Conservation (phyloP, 305 asterid genomes). For the Fraxinus velutina region DNA sequence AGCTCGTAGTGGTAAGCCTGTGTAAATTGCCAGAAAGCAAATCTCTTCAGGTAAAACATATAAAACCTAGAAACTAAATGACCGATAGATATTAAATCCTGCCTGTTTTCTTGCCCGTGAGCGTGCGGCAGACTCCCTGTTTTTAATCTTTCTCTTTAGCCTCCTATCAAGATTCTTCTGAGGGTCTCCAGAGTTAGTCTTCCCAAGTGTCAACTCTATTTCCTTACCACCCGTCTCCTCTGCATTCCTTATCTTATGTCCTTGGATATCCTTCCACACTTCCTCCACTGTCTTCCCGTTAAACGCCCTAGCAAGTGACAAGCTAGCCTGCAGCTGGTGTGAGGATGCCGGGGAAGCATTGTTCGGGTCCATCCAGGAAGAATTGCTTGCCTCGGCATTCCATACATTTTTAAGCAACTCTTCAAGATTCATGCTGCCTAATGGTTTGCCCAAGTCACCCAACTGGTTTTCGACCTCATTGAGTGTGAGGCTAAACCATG, state of each 20-base stretch:
- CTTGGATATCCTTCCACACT: constrained; percentile 71
- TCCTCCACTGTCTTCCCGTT: constrained; percentile 57
- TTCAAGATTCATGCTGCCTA: constrained; percentile 66
- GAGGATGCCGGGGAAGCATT: constrained; percentile 47
- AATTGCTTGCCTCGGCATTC: constrained; percentile 41
- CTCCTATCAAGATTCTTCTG: constrained; percentile 69
- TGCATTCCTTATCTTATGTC: constrained; percentile 37
- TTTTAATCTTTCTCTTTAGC: constrained; percentile 78
- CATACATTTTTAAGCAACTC: constrained; percentile 59
- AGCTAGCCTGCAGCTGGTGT: constrained; percentile 62
- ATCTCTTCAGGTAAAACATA: constrained; percentile 8
- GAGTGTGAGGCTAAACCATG: constrained; percentile 67
- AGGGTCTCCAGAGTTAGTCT: constrained; percentile 49
- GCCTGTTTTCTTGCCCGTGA: constrained; percentile 93
- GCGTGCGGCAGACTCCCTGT: constrained; percentile 89
- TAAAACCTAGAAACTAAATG: background rate
- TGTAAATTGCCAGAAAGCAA: constrained; percentile 13
- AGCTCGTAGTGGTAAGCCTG: constrained; percentile 90
- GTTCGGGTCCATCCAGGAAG: constrained; percentile 27
- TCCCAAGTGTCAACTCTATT: constrained; percentile 55
- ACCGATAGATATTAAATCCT: constrained; percentile 13
- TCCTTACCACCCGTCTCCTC: constrained; percentile 33
- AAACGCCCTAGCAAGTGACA: constrained; percentile 53
- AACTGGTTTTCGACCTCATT: constrained; percentile 53
- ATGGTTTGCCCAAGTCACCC: constrained; percentile 51